Conservation (phyloP, 2,329 filamentous ascomycete species). For the Nectriaceae sp. region DNA sequence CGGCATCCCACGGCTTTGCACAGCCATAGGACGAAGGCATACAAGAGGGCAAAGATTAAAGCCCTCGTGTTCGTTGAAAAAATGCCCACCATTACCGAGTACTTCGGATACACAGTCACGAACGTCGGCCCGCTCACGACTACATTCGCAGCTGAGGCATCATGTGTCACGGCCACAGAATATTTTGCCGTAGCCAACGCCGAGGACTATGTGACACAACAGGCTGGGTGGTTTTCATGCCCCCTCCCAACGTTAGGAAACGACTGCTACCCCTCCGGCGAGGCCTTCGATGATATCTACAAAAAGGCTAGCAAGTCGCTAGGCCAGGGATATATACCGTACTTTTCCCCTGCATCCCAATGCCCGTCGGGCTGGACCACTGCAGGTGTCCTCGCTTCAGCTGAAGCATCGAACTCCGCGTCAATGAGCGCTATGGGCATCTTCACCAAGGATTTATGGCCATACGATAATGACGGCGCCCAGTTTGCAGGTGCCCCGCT, state of each 20-base stretch:
- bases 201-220: background rate
- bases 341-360: slow-evolving; percentile 25
- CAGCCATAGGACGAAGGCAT: no score
- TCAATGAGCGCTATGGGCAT: slow-evolving; percentile 5
- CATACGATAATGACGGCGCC: background rate
- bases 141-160: slow-evolving; percentile 26
- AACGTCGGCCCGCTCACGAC: slow-evolving; percentile 35
- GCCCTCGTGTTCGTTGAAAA: no score
- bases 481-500: background rate
- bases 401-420: background rate
- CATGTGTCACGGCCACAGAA: slow-evolving; percentile 19
- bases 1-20: no score
- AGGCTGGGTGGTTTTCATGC: slow-evolving; percentile 11
- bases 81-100: slow-evolving; percentile 28
- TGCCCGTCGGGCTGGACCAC: slow-evolving; percentile 29
- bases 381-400: slow-evolving; percentile 15
- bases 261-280: slow-evolving; percentile 25
- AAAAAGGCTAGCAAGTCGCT: background rate
- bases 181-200: background rate
- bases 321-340: slow-evolving; percentile 11
- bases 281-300: slow-evolving; percentile 10
- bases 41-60: no score
- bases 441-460: slow-evolving; percentile 11
- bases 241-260: background rate
- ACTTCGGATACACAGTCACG: slow-evolving; percentile 22